These are phyloP conservation scores for Colletotrichum incanum DNA, from an alignment of 2,329 filamentous ascomycete genomes.

Conservation along the genomic window DNA sequence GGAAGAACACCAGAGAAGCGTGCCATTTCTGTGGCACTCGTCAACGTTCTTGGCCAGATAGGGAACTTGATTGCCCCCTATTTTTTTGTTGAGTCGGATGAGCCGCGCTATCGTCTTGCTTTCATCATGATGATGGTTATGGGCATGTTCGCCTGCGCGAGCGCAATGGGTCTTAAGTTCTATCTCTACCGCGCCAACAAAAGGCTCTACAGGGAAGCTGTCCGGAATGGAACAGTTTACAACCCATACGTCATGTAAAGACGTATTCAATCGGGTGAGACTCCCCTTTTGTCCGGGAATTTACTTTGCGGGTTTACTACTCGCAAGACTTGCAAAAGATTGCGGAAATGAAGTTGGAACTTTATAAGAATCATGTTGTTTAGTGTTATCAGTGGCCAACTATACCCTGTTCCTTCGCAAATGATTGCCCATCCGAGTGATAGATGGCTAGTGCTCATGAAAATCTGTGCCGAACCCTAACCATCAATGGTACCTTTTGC, in stretches of 20 bases:
- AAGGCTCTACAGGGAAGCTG: conserved; percentile 42
- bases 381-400: not conserved
- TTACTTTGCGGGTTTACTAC: too few relatives aligned
- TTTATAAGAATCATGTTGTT: not conserved
- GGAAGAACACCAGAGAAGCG: conserved; percentile 48
- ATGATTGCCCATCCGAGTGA: not conserved
- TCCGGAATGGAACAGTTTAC: conserved; percentile 41
- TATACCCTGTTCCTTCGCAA: not conserved
- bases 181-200: conserved; percentile 43
- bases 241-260: conserved; percentile 44
- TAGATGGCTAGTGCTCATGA: not conserved
- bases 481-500: conserved; percentile 47
- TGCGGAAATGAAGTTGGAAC: not conserved
- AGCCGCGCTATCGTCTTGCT: conserved; percentile 46
- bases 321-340: not conserved
- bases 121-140: conserved; percentile 47
- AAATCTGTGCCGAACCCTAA: not conserved
- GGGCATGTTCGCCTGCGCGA: conserved; percentile 23
- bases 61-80: conserved; percentile 49
- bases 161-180: conserved; percentile 42
- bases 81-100: conserved; percentile 47
- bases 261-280: not conserved
- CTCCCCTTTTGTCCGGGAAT: not conserved
- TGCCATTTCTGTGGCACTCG: conserved; percentile 45
- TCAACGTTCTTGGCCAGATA: conserved; percentile 41